phyloP scores from a whole-genome alignment of 805 yeast species.

The Suhomyces vadensis region DNA sequence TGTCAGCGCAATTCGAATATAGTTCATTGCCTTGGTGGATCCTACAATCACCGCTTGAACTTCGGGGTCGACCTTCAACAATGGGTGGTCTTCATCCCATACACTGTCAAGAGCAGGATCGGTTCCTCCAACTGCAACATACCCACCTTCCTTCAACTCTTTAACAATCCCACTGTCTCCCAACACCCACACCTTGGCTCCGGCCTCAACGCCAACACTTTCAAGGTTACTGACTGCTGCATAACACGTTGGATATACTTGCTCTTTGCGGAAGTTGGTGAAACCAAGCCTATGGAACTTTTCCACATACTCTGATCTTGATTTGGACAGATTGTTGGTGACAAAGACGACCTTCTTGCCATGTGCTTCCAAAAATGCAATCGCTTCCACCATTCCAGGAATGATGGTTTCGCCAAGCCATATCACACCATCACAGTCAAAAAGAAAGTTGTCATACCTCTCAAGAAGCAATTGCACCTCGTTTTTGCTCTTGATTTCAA shows the following conservation, averaged over 20 bases:
- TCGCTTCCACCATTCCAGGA: conserved; percentile 32
- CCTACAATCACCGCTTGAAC: conserved; percentile 44
- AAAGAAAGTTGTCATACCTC: conserved; percentile 38
- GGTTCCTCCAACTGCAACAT: conserved; percentile 37
- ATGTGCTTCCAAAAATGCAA: conserved; percentile 21
- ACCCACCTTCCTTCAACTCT: conserved; percentile 34
- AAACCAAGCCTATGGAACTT: conserved; percentile 37
- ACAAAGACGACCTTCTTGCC: conserved; percentile 35
- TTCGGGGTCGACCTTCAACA: conserved; percentile 36
- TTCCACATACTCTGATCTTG: conserved; percentile 31
- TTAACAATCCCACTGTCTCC: conserved; percentile 42
- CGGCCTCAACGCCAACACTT: conserved; percentile 19
- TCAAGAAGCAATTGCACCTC: conserved; percentile 24
- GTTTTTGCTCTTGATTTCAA: conserved; percentile 11
- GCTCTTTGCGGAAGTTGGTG: conserved; percentile 25
- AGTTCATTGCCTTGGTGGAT: conserved; percentile 37
- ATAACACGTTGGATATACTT: conserved; percentile 39
- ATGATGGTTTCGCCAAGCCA: conserved; percentile 40
- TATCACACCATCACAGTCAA: conserved; percentile 46
- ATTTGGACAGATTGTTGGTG: conserved; percentile 40
- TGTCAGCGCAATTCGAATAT: conserved; percentile 38
- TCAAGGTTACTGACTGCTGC: conserved; percentile 31
- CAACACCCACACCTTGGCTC: conserved; percentile 41
- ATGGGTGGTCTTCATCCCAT: conserved; percentile 26
- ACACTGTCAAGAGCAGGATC: conserved; percentile 26